Percentiles rank a stretch among this genome's conserved stretches.
Evolutionary conservation across 2,329 filamentous ascomycete genomes (phyloP).

Genomic region (Aspergillus neotritici): DNA sequence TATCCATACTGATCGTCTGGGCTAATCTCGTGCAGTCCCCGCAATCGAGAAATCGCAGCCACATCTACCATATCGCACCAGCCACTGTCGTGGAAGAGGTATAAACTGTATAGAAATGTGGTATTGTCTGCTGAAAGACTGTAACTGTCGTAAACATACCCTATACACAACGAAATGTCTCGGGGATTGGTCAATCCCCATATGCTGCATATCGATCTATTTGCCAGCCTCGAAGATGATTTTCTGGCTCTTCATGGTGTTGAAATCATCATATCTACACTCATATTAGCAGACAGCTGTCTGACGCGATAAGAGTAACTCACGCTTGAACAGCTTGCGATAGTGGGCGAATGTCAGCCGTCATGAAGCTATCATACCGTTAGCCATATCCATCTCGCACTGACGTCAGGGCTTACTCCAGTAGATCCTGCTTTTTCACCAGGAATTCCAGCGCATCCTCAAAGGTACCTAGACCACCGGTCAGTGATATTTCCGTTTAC

Average conservation of each 20-base stretch:
- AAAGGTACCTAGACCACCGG: conserved; percentile 47
- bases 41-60: too few species aligned
- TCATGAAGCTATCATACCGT: conserved; percentile 58
- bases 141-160: too few species aligned
- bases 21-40: too few species aligned
- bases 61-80: too few species aligned
- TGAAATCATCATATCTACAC: conserved; percentile 58
- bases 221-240: conserved; percentile 54
- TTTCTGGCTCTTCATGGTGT: conserved; percentile 65
- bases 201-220: background rate
- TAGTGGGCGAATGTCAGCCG: conserved; percentile 64
- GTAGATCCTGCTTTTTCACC: conserved; percentile 57
- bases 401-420: conserved; percentile 50
- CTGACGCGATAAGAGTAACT: conserved; percentile 3
- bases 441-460: conserved; percentile 57
- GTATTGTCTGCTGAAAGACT: too few species aligned
- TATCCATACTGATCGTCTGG: too few species aligned
- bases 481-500: background rate
- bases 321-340: conserved; percentile 54
- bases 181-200: too few species aligned
- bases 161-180: too few species aligned
- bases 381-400: conserved; percentile 8
- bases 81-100: too few species aligned
- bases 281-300: background rate
- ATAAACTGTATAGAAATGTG: too few species aligned